Conservation (phyloP, 2,329 filamentous ascomycete genomes). For the Trichoderma sp. region DNA sequence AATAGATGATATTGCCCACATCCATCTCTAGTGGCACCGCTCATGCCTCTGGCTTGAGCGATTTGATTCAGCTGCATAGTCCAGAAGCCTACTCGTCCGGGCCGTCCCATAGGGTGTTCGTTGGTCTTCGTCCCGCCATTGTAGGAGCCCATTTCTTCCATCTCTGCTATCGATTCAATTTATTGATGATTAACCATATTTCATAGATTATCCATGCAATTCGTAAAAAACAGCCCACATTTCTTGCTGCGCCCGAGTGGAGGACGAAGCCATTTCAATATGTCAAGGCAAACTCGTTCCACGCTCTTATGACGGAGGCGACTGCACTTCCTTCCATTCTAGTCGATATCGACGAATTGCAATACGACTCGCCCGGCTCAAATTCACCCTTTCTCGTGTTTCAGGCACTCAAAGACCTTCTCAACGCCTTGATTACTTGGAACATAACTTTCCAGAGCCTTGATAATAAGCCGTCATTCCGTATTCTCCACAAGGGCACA, state of each 20-base stretch:
- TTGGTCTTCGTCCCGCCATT: conserved; percentile 44
- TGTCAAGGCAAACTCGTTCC: conserved; percentile 34
- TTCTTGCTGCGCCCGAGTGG: conserved; percentile 38
- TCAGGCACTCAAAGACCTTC: background rate
- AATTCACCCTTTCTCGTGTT: background rate
- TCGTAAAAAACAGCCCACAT: conserved; percentile 34
- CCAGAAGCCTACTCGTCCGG: conserved; percentile 38
- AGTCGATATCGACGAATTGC: conserved; percentile 28
- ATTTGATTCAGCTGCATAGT: conserved; percentile 37
- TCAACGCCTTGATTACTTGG: background rate
- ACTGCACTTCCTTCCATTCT: conserved; percentile 36
- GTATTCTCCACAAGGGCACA: background rate
- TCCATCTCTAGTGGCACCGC: conserved; percentile 29
- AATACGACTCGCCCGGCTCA: background rate
- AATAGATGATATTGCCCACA: conserved; percentile 37
- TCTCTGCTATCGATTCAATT: background rate
- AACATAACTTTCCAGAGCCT: conserved; percentile 6
- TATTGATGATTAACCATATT: background rate
- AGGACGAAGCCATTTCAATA: conserved; percentile 35
- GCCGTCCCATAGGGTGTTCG: conserved; percentile 41
- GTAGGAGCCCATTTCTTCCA: conserved; percentile 31
- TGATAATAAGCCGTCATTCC: conserved; percentile 17
- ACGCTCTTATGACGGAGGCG: conserved; percentile 37
- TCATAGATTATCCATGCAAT: conserved; percentile 38
- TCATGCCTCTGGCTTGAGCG: conserved; percentile 40